Conservation (phyloP, 1,284 basidiomycete species). For the Fomitopsis palustris region DNA sequence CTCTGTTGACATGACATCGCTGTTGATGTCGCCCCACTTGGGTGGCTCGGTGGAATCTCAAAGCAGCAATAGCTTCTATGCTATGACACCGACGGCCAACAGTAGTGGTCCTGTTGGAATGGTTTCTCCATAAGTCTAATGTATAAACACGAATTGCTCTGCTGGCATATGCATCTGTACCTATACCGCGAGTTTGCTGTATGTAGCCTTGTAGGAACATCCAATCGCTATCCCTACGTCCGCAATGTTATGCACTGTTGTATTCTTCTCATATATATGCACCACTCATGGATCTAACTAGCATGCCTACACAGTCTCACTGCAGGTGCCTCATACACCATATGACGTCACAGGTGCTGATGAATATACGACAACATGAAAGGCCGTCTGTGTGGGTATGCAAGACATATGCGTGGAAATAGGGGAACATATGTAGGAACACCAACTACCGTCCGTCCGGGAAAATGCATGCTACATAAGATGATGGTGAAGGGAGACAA, state of each 20-base stretch:
- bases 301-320: too few species aligned
- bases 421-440: not conserved
- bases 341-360: not conserved
- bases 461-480: slow-evolving; percentile 1
- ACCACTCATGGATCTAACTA: too few species aligned
- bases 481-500: not conserved
- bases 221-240: not conserved
- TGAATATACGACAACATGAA: slow-evolving; percentile 4
- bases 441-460: not conserved
- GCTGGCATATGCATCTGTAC: not conserved
- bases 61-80: slow-evolving; percentile 3
- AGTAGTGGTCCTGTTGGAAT: slow-evolving; percentile 8
- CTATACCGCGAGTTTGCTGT: not conserved
- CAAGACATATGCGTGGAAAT: slow-evolving; percentile 1
- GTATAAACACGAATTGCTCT: not conserved
- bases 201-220: not conserved
- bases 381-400: not conserved
- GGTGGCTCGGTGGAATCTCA: slow-evolving; percentile 5
- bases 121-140: slow-evolving; percentile 6
- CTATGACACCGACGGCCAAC: slow-evolving; percentile 6
- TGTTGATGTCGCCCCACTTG: slow-evolving; percentile 25
- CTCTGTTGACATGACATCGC: slow-evolving; percentile 29
- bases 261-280: too few species aligned
- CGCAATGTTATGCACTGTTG: not conserved
- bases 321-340: too few species aligned